Percentiles rank a stretch among this genome's conserved stretches.
Conservation (phyloP, 169 alveolate species). For the Plasmodium cynomolgi region DNA sequence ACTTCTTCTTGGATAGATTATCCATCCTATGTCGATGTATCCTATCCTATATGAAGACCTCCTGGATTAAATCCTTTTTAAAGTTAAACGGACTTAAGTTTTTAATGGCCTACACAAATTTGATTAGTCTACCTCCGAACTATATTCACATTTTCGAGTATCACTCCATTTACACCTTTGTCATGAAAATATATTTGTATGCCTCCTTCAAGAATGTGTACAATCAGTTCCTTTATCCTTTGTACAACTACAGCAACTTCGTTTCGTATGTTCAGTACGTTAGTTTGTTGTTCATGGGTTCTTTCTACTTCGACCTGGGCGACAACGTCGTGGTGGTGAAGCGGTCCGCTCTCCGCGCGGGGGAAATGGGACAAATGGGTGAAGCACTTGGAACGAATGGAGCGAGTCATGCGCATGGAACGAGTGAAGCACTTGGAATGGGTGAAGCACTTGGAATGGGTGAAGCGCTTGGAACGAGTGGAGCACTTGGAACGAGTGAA, state of each 20-base stretch:
- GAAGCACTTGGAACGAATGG: no score
- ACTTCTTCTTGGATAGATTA: constrained; percentile 57
- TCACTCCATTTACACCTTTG: constrained; percentile 44
- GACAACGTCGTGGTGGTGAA: constrained; percentile 23
- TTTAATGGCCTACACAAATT: constrained; percentile 33
- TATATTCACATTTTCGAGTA: constrained; percentile 59
- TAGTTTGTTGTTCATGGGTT: not conserved
- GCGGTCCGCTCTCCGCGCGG: not conserved
- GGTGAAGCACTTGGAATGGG: no score
- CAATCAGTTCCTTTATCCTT: constrained; percentile 43
- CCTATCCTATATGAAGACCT: constrained; percentile 65
- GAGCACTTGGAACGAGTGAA: no score
- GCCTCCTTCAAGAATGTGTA: constrained; percentile 41
- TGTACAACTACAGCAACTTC: constrained; percentile 58
- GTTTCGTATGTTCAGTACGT: constrained; percentile 18
- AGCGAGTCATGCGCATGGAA: no score
- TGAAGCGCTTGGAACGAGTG: not conserved
- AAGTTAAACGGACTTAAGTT: constrained; percentile 53
- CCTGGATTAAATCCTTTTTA: constrained; percentile 54
- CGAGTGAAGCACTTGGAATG: no score
- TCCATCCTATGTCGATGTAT: constrained; percentile 60
- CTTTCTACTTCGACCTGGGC: constrained; percentile 22
- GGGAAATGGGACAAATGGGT: not conserved
- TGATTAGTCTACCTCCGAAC: constrained; percentile 60
- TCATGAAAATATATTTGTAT: constrained; percentile 30